phyloP scores from a whole-genome alignment of 352 stramenopile species.

The Phytophthora constricta region DNA sequence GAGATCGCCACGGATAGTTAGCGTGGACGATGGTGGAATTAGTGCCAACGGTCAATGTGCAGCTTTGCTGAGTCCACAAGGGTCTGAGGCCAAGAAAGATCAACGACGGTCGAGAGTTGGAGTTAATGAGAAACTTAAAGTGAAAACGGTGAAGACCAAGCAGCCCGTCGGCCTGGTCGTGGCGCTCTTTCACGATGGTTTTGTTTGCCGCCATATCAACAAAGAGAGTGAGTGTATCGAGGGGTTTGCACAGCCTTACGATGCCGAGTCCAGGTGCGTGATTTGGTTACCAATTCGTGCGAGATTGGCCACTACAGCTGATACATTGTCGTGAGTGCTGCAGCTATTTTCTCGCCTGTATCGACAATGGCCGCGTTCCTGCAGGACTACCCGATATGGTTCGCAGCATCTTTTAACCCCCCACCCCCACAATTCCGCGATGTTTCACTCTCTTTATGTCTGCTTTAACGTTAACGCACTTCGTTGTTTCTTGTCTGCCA shows the following conservation, averaged over 20 bases:
- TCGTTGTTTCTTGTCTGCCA: slow-evolving; percentile 3
- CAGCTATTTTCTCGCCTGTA: slow-evolving; percentile 72
- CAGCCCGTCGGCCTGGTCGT: slow-evolving; percentile 45
- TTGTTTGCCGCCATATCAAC: slow-evolving; percentile 72
- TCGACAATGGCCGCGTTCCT: slow-evolving; percentile 56
- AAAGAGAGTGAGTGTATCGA: slow-evolving; percentile 59
- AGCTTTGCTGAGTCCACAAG: not conserved
- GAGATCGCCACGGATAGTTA: not conserved
- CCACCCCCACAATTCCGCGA: no score
- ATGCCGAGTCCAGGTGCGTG: slow-evolving; percentile 64
- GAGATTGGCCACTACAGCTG: slow-evolving; percentile 18
- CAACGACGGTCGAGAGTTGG: slow-evolving; percentile 1
- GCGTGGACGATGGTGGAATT: not conserved
- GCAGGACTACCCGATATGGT: slow-evolving; percentile 71
- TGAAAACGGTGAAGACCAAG: not conserved
- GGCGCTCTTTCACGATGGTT: slow-evolving; percentile 68
- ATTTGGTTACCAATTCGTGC: slow-evolving; percentile 6
- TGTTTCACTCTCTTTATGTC: not conserved
- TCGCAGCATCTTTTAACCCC: slow-evolving; percentile 22
- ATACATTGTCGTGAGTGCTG: slow-evolving; percentile 13
- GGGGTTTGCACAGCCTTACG: slow-evolving; percentile 76
- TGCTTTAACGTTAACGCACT: slow-evolving; percentile 20
- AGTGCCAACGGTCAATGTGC: not conserved
- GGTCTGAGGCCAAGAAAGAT: slow-evolving; percentile 5
- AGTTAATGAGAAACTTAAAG: not conserved